phyloP scores from a whole-genome alignment of 1,139 yeast genomes.

The Kodamaea derodonti region DNA sequence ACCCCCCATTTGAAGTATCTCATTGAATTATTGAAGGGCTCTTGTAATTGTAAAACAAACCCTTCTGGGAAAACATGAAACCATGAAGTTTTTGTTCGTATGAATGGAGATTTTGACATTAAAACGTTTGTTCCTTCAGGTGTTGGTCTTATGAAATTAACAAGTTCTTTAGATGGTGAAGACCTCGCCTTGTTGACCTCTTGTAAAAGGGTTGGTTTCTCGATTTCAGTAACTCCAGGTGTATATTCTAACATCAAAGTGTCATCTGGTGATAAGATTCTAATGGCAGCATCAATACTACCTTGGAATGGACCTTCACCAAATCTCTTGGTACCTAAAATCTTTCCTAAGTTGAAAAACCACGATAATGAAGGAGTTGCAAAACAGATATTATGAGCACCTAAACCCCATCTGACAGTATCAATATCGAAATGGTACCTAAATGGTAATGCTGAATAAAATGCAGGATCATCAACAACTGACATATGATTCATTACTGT shows the following conservation, averaged over 20 bases:
- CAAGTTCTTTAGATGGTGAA: slow-evolving; percentile 16
- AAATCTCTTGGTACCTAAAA: slow-evolving; percentile 78
- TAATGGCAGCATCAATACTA: slow-evolving; percentile 82
- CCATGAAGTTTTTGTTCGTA: slow-evolving; percentile 73
- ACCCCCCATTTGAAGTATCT: slow-evolving; percentile 97
- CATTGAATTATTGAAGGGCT: slow-evolving; percentile 81
- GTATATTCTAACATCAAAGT: slow-evolving; percentile 54
- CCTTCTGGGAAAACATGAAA: slow-evolving; percentile 96
- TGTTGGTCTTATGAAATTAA: slow-evolving; percentile 24
- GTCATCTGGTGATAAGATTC: slow-evolving; percentile 77
- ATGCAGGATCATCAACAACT: slow-evolving; percentile 86
- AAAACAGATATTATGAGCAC: slow-evolving; percentile 90
- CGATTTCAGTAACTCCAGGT: slow-evolving; percentile 28
- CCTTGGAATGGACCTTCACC: slow-evolving; percentile 94
- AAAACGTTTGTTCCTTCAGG: slow-evolving; percentile 30
- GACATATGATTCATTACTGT: slow-evolving; percentile 98
- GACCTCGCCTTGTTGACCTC: slow-evolving; percentile 22
- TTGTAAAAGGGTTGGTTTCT: slow-evolving; percentile 30
- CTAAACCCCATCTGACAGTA: slow-evolving; percentile 87
- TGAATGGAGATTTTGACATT: slow-evolving; percentile 44
- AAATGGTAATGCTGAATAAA: slow-evolving; percentile 86
- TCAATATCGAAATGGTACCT: slow-evolving; percentile 60
- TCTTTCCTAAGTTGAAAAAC: slow-evolving; percentile 86
- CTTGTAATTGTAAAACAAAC: slow-evolving; percentile 78
- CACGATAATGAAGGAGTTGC: slow-evolving; percentile 47